Evolutionary conservation across 306 rosid genomes (phyloP), one percentile per base, ranked within the genome.

Genomic region (Medicago ruthenica): DNA sequence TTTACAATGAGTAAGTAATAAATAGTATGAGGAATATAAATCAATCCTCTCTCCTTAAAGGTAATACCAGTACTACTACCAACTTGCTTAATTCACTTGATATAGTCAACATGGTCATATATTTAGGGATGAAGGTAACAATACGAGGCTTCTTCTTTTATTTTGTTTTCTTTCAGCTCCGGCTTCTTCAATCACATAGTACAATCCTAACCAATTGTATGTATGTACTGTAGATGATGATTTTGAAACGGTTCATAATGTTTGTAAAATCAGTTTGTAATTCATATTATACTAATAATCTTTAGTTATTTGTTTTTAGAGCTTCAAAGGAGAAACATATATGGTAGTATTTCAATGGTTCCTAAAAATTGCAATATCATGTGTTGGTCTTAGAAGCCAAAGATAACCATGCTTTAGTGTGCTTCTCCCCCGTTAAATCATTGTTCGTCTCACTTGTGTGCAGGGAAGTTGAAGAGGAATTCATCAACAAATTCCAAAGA

Each of bases 401-500:
- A 74, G 21, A 48, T 27, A 65, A 48, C 48, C 40, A 9, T 54
- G 67, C 27, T 40, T 21, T 67, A 42, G 76, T 76, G 34, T 77
- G 69, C 57, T 27, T 67, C 66, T 59, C 37, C 59, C 41, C 63
- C 73, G 57, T 75, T 64, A 27, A 68, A 39, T 67, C 59, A n/a
- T 20, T 81, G 10, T 79, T 57, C 74, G 17, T 15, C 34, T 59
- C 10, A 62, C 69, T 69, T 81, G 77, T 53, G 74, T 71, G 21
- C 80, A 95, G 97, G 82, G 22, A 86, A 71, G 57, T 81, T 76
- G 70, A 83, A 87, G 85, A 75, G 84, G 76, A 89, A 48, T 64
- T 84, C 95, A 65, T 82, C 93, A 40, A 86, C 81, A 27, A 84
- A 78, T 60, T 87, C 83, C 63, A 85, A 77, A 63, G 97, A 88